A percentile compares a stretch with the other conserved stretches of the same genome.
phyloP scores from a whole-genome alignment of 163 green algal species.

The Trebouxia gelatinosa region DNA sequence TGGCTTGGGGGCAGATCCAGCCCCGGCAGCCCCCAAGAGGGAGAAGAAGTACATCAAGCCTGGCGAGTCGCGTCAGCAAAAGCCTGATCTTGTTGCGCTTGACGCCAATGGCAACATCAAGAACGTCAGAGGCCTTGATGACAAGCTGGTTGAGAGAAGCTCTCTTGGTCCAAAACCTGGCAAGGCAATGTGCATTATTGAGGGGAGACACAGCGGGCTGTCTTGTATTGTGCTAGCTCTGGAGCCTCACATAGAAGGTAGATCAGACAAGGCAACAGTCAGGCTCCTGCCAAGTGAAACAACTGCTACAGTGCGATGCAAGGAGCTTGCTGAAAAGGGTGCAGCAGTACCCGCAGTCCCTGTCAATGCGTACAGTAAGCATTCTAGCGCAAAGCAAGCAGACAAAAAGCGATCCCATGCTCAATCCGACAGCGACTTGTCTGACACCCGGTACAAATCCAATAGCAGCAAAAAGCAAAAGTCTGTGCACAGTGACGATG shows the following conservation, averaged over 20 bases:
- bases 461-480: slow-evolving; percentile 25
- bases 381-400: no score
- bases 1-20: slow-evolving; percentile 83
- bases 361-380: no score
- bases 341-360: neutral
- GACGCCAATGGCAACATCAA: slow-evolving; percentile 67
- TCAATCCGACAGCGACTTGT: slow-evolving; percentile 18
- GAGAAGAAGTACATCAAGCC: slow-evolving; percentile 64
- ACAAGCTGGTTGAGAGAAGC: slow-evolving; percentile 72
- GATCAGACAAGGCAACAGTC: slow-evolving; percentile 43
- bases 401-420: slow-evolving; percentile 19
- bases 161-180: slow-evolving; percentile 53
- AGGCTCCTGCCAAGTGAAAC: slow-evolving; percentile 67
- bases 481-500: neutral
- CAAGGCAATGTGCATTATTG: slow-evolving; percentile 71
- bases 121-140: slow-evolving; percentile 71
- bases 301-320: slow-evolving; percentile 63
- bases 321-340: slow-evolving; percentile 60
- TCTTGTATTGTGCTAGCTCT: slow-evolving; percentile 67
- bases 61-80: slow-evolving; percentile 64
- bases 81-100: slow-evolving; percentile 73
- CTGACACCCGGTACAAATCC: slow-evolving; percentile 6
- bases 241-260: slow-evolving; percentile 35
- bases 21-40: slow-evolving; percentile 40
- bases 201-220: slow-evolving; percentile 78